Base-by-base conservation (phyloP, 202 grass and related monocot genomes). In the Zizania palustris region DNA sequence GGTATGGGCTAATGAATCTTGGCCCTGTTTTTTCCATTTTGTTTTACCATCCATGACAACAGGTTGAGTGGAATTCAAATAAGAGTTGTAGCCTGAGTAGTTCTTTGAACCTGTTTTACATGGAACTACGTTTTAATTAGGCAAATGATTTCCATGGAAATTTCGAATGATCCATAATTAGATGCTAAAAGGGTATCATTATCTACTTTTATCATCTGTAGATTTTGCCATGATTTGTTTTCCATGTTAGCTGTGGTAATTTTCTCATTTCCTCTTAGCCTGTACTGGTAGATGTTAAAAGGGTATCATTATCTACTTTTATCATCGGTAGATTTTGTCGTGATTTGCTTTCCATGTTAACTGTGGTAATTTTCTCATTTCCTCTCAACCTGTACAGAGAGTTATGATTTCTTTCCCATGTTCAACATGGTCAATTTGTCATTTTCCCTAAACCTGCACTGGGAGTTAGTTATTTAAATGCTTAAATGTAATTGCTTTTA, bases 401-500 rank as follows among this genome's bases (percentile, higher is more conserved):
- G 9, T 28, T 28, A 28, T 28, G 28, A 28, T 28, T 28, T 28
- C 35, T 49, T 34, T 49, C 13, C 13, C 4, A 38, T 45, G 54
- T n/a, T 36, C 35, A n/a, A 61, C 43, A 35, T 72, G 4, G 9
- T 39, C 9, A 44, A 45, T 44, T 63, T 14, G 41, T 68, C 6
- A 55, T 73, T 83, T 62, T 33, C 40, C 9, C 4, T 45, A 68
- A 42, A 62, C 43, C 7, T 77, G 19, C 53, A 59, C 9, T 18
- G 6, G 2, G 44, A 45, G 64, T 7, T 60, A 63, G 22, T 83
- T 69, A 45, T 53, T 56, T 59, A 28, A 83, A 56, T 50, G 15
- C 14, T 74, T 83, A 11, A 22, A 57, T 7, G 39, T 82, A 54
- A 33, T 35, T 66, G 7, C 39, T 57, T 68, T 46, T 80, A 28